A percentile compares a stretch with the other conserved stretches of the same genome.
phyloP scores from a whole-genome alignment of 2,329 filamentous ascomycete genomes.

The Mycogone perniciosa region DNA sequence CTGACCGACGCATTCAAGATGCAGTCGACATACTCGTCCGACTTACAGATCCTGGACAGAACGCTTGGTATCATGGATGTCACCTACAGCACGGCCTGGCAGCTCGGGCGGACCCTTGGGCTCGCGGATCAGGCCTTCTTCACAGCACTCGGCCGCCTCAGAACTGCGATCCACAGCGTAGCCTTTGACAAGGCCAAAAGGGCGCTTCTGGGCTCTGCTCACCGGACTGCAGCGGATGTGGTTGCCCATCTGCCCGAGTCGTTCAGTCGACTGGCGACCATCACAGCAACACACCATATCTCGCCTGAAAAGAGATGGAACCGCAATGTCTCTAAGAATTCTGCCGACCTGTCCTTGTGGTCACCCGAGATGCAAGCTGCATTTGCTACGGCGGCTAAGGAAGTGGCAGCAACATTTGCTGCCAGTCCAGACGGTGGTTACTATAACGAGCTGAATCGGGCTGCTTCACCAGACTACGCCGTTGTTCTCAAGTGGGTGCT shows the following conservation, averaged over 20 bases:
- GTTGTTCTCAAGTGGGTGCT: slow-evolving; percentile 29
- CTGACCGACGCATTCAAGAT: background rate
- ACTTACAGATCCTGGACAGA: slow-evolving; percentile 33
- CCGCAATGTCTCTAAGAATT: background rate
- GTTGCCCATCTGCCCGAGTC: background rate
- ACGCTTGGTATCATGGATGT: slow-evolving; percentile 35
- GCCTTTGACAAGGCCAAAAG: background rate
- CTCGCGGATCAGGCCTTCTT: slow-evolving; percentile 27
- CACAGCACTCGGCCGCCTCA: slow-evolving; percentile 18
- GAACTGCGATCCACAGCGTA: background rate
- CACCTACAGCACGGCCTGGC: slow-evolving; percentile 36
- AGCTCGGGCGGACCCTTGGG: slow-evolving; percentile 33
- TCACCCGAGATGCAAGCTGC: background rate
- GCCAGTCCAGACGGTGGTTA: background rate
- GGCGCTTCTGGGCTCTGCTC: background rate
- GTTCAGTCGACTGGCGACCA: background rate
- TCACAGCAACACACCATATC: background rate
- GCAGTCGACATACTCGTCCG: slow-evolving; percentile 25
- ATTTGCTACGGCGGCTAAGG: background rate
- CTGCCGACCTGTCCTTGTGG: background rate
- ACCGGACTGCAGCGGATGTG: background rate
- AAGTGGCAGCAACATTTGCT: background rate
- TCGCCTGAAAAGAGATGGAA: background rate
- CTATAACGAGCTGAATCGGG: slow-evolving; percentile 22
- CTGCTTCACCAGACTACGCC: slow-evolving; percentile 27